Evolutionary conservation across 305 asterid species (phyloP), one percentile per base, ranked within the genome.

Genomic region (Fraxinus baroniana): DNA sequence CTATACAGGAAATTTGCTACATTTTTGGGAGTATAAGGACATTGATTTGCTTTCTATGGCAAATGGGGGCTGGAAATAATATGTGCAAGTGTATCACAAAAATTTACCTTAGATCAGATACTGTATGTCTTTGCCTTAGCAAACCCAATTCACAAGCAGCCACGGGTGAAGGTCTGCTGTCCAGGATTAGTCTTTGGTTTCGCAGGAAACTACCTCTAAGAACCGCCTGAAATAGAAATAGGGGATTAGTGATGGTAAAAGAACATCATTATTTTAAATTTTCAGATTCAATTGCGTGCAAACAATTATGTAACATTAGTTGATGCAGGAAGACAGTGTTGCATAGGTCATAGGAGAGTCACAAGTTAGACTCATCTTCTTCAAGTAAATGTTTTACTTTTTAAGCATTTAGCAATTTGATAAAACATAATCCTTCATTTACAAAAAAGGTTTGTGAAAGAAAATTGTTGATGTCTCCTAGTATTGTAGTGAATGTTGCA

Each of bases 171-270:
- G 90, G 89, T 84, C 89, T 87, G 86, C 87, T 87, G 60, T 91
- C 97, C 78, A 79, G 84, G 26, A 81, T 85, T 68, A 78, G 68
- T 83, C 83, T 83, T 81, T 85, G 91, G 81, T 91, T 93, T 73
- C 90, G 86, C 82, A 96, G 84, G 86, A 96, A 96, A 86, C 98
- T 91, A 57, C 98, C 98, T 78, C 88, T 88, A 73, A 94, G 98
- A 39, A 94, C 90, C 13, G 97, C 93, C 98, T 96, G 91, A 87
- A 88, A 37, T 64, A 79, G 36, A 79, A 62, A 20, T 18, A 55
- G 20, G 74, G 77, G 26, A 78, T 80, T 73, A 79, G 80, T 75
- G 74, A 36, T 3, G 41, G 72, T 26, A 44, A 83, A 57, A 74
- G 3, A 73, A 9, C 37, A 41, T 41, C 26, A 57, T n/a, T 44